These are phyloP conservation scores for Aegilops longissima DNA, from an alignment of 176 grass and related monocot species.

Conservation along the genomic window DNA sequence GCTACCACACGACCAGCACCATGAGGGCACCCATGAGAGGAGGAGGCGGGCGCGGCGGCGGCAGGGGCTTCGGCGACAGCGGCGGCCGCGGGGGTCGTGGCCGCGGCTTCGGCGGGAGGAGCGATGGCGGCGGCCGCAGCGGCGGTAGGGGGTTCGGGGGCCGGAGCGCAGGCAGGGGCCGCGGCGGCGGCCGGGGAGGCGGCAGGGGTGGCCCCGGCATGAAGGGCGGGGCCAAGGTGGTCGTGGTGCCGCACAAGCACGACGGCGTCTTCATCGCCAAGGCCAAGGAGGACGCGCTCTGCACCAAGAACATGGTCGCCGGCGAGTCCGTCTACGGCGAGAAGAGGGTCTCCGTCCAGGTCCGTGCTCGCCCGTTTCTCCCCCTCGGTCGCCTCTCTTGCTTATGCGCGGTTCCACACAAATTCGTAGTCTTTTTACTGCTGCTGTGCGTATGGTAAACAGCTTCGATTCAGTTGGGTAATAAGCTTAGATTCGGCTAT, in stretches of 20 bases:
- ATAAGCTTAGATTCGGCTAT: not conserved
- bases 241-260: conserved; percentile 75
- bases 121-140: conserved; percentile 34
- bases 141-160: not conserved
- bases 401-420: not conserved
- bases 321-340: conserved; percentile 88
- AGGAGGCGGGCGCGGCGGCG: conserved; percentile 39
- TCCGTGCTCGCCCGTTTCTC: not conserved
- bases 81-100: conserved; percentile 37
- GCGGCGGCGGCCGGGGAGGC: not conserved
- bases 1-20: not conserved
- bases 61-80: conserved; percentile 36
- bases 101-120: conserved; percentile 31
- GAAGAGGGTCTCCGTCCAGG: conserved; percentile 87
- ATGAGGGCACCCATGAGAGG: conserved; percentile 55
- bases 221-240: conserved; percentile 79
- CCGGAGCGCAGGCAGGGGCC: conserved; percentile 20
- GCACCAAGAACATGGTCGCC: conserved; percentile 84
- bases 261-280: conserved; percentile 85
- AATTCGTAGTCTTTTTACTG: not conserved
- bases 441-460: not conserved
- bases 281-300: conserved; percentile 92
- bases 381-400: not conserved
- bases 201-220: conserved; percentile 43
- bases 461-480: not conserved